Evolutionary conservation across 805 yeast genomes (phyloP).

Genomic region (Saccharomyces jurei): DNA sequence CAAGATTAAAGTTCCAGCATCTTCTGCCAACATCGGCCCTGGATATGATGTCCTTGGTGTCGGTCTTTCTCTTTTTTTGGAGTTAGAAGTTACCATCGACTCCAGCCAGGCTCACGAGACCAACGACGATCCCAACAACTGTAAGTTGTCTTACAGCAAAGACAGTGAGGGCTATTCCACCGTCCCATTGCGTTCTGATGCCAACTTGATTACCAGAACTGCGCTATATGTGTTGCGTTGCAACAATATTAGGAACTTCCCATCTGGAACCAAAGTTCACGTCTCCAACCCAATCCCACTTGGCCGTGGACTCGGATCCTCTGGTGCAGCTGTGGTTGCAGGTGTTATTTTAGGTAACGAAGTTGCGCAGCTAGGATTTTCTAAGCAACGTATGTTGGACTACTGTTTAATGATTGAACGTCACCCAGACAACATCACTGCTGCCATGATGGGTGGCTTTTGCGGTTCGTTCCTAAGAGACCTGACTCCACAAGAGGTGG

Average conservation of each 20-base stretch:
- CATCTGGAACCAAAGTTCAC: slow-evolving; percentile 71
- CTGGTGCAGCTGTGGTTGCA: slow-evolving; percentile 97
- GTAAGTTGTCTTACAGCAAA: slow-evolving; percentile 58
- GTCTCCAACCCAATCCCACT: slow-evolving; percentile 89
- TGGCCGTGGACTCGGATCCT: slow-evolving; percentile 95
- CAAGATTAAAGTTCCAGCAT: slow-evolving; percentile 78
- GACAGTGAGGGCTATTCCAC: slow-evolving; percentile 67
- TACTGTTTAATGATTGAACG: slow-evolving; percentile 95
- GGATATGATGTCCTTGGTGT: slow-evolving; percentile 96
- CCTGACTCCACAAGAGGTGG: slow-evolving; percentile 60
- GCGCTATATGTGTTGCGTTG: slow-evolving; percentile 88
- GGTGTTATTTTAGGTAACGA: slow-evolving; percentile 89
- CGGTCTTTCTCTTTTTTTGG: slow-evolving; percentile 69
- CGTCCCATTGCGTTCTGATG: slow-evolving; percentile 72
- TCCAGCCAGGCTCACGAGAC: slow-evolving; percentile 37
- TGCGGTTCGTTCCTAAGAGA: slow-evolving; percentile 91
- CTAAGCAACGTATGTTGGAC: slow-evolving; percentile 80
- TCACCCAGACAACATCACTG: slow-evolving; percentile 97
- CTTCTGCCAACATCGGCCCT: slow-evolving; percentile 97
- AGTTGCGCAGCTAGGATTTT: slow-evolving; percentile 62
- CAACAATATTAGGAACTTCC: slow-evolving; percentile 67
- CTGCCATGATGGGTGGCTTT: slow-evolving; percentile 98
- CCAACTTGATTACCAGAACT: slow-evolving; percentile 82
- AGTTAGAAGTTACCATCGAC: slow-evolving; percentile 62
- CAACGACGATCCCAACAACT: slow-evolving; percentile 58